Evolutionary conservation across 768 basidiomycete species (phyloP).

Genomic region (Phlebiopsis flavidoalba): DNA sequence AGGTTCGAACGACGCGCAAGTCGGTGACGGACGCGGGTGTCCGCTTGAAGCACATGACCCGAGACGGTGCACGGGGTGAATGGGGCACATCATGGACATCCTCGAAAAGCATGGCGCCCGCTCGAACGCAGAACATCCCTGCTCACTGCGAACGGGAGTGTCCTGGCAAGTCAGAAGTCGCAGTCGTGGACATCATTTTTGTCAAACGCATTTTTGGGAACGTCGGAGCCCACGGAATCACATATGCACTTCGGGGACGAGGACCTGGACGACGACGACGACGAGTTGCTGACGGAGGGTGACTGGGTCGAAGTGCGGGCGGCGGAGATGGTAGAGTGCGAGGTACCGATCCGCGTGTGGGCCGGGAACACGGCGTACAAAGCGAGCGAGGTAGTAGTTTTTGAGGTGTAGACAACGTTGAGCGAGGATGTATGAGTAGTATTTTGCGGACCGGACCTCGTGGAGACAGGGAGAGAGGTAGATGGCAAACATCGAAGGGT

Average conservation of each 20-base stretch:
- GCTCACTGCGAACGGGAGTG: slow-evolving; percentile 17
- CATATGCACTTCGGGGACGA: slow-evolving; percentile 55
- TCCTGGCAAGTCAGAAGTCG: slow-evolving; percentile 13
- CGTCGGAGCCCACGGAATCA: slow-evolving; percentile 32
- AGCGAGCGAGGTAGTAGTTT: slow-evolving; percentile 71
- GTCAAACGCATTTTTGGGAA: slow-evolving; percentile 33
- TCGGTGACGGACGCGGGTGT: slow-evolving; percentile 43
- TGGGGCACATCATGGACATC: slow-evolving; percentile 73
- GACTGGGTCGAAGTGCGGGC: slow-evolving; percentile 60
- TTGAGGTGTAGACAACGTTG: slow-evolving; percentile 47
- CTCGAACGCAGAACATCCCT: slow-evolving; percentile 38
- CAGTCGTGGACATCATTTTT: slow-evolving; percentile 41
- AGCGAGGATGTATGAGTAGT: too few species aligned
- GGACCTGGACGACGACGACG: slow-evolving; percentile 26
- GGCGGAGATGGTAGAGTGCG: slow-evolving; percentile 92
- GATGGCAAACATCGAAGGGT: too few species aligned
- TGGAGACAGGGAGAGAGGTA: too few species aligned
- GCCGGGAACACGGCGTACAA: slow-evolving; percentile 87
- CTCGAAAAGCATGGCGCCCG: slow-evolving; percentile 50
- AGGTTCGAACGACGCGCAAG: slow-evolving; percentile 39
- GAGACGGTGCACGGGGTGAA: slow-evolving; percentile 58
- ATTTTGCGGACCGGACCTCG: too few species aligned
- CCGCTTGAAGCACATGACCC: slow-evolving; percentile 44
- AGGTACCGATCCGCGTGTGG: slow-evolving; percentile 85
- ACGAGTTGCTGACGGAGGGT: slow-evolving; percentile 33